Base-by-base conservation (phyloP, 305 asterid genomes). In the Coffea humblotiana region DNA sequence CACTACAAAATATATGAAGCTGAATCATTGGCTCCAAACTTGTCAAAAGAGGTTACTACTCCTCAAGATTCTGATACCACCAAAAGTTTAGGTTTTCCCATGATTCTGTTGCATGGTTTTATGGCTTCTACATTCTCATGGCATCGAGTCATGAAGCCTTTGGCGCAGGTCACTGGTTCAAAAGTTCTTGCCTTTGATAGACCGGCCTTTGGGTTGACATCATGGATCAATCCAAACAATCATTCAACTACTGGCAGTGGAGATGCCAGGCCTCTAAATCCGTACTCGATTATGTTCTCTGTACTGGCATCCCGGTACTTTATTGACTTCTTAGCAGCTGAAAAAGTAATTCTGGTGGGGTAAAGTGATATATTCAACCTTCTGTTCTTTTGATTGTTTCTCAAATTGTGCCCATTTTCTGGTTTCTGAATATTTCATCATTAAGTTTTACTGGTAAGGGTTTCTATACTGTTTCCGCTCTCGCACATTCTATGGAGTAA, bases 171-270 rank as follows among this genome's bases (percentile, higher is more conserved):
- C 61, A 80, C 83, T 60, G 90, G 94, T 60, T 87, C 95, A 13
- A 92, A 91, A 89, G 94, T 92, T 83, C 90, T 94, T 81, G 97
- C 99, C 70, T 94, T 94, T 85, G 99, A 94, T 79, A 91, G 99
- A 85, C 99, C 98, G 16, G 98, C 98, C 70, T 96, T 96, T 78
- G 99, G 99, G 71, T 85, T 96, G 87, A 94, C 99, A 15, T 86
- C 98, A 65, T 90, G 97, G 89, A 88, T 86, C 70, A 73, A 83
- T 84, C 83, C 84, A 13, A 37, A 47, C 23, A 76, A 83, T 82
- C 84, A 77, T 83, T 75, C 87, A 78, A 81, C 88, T 2, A 68
- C 72, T 19, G 80, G 73, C 54, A 82, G 78, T 72, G 85, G 78
- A 79, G 94, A 89, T 78, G 73, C 87, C 18, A 87, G 82, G 76